phyloP scores from a whole-genome alignment of 257 asterid genomes.

The Craterostigma plantagineum region DNA sequence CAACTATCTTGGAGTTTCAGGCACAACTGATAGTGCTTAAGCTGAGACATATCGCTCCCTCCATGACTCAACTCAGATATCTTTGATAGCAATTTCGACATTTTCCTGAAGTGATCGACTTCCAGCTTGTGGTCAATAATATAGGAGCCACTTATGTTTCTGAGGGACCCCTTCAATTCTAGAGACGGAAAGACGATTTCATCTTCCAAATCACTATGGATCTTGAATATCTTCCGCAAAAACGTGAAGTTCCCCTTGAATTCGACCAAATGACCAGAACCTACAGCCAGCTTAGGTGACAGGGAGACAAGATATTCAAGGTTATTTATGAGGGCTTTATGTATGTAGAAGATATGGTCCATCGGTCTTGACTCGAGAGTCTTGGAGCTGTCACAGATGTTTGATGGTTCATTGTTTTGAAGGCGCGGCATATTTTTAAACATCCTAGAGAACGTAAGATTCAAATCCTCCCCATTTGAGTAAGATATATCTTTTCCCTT shows the following conservation, averaged over 20 bases:
- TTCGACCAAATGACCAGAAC: constrained; percentile 25
- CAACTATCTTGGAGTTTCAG: constrained; percentile 45
- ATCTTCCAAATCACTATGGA: constrained; percentile 58
- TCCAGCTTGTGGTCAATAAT: constrained; percentile 64
- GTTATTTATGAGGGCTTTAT: constrained; percentile 48
- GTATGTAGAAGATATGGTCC: constrained; percentile 44
- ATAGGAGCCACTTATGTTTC: constrained; percentile 50
- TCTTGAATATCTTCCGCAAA: constrained; percentile 29
- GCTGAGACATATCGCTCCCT: constrained; percentile 15
- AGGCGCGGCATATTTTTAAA: constrained; percentile 18
- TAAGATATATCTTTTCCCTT: constrained; percentile 15
- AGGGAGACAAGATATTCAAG: constrained; percentile 33
- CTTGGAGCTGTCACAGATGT: constrained; percentile 10
- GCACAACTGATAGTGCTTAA: constrained; percentile 24
- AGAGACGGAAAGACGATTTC: constrained; percentile 61
- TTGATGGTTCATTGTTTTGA: constrained; percentile 18
- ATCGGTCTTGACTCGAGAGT: constrained; percentile 39
- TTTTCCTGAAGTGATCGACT: constrained; percentile 31
- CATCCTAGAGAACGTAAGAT: constrained; percentile 33
- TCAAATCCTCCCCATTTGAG: constrained; percentile 25
- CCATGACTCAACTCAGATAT: constrained; percentile 19
- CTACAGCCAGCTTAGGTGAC: constrained; percentile 37
- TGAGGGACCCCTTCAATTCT: constrained; percentile 56
- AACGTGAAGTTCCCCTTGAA: constrained; percentile 29
- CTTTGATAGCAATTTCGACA: constrained; percentile 27